Conservation (phyloP, 2,329 filamentous ascomycete species). For the Teratosphaeria zuluensis region DNA sequence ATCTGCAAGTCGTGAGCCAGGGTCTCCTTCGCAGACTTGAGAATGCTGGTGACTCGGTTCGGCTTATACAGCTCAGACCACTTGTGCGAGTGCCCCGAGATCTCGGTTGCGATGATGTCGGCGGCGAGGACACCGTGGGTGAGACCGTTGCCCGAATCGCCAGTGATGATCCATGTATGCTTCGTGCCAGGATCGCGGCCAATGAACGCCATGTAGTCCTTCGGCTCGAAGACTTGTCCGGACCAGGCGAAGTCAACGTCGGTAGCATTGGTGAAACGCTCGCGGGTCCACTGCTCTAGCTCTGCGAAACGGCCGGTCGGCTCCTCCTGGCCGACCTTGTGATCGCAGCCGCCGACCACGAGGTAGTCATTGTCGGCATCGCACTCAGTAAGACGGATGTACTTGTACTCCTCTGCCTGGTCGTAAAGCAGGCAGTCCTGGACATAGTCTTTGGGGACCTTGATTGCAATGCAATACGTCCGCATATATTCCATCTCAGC, state of each 20-base stretch:
- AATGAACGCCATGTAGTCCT: constrained; percentile 47
- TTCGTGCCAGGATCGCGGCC: constrained; percentile 45
- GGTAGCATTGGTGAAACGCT: constrained; percentile 43
- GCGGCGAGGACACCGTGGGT: constrained; percentile 48
- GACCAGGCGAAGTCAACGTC: constrained; percentile 48
- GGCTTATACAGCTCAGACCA: constrained; percentile 45
- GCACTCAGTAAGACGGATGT: constrained; percentile 44
- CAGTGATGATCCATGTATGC: constrained; percentile 45
- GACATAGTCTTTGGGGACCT: constrained; percentile 42
- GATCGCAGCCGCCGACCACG: constrained; percentile 48
- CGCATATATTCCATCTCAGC: constrained; percentile 45
- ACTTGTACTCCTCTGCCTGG: constrained; percentile 46
- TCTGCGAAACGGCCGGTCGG: constrained; percentile 36
- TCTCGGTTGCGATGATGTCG: constrained; percentile 44
- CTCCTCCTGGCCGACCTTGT: constrained; percentile 46
- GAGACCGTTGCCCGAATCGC: constrained; percentile 49
- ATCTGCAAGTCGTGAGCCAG: constrained; percentile 45
- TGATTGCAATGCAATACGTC: constrained; percentile 49
- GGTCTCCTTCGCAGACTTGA: constrained; percentile 38
- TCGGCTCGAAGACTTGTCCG: constrained; percentile 48
- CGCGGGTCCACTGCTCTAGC: constrained; percentile 44
- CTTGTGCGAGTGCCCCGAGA: constrained; percentile 39
- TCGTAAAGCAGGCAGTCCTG: constrained; percentile 50
- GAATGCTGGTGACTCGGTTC: constrained; percentile 36
- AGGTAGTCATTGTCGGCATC: constrained; percentile 47